Evolutionary conservation across 805 yeast genomes (phyloP), one percentile per base, ranked within the genome.

Genomic region (Wickerhamomyces bisporus): DNA sequence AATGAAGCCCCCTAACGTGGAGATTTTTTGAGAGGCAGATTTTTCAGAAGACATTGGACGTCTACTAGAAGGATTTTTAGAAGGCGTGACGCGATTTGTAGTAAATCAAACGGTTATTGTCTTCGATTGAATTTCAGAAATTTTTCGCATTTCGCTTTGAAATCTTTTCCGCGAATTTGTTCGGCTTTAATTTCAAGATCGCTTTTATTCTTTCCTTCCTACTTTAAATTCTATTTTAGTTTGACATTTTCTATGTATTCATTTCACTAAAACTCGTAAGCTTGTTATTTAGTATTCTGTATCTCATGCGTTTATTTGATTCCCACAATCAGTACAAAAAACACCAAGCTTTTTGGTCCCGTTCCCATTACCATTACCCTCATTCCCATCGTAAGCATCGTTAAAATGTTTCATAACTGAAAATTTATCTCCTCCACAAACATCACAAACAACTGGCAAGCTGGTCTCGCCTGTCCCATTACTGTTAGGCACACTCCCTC

Each of bases 1-100:
- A 5, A 80, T 53, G 52, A 89, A 87, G 2, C 96, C 94, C 16
- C 94, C 94, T 11, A 70, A 47, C 3, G 86, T 77, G 28, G 81
- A 70, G 16, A 82, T 71, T 47, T 73, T 66, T 47, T 76, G 80
- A n/a, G 80, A 71, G 2, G 77, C 79, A 5, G 73, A 44, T 32
- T 52, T 53, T 16, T 49, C 44, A 2, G 24, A 21, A 7, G 24
- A 21, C 24, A 21, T 21, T 21, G 7, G 43, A 29, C 46, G 41
- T 43, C 3, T n/a, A n/a, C n/a, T n/a, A n/a, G n/a, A n/a, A n/a
- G n/a, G n/a, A n/a, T 23, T 30, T 21, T 21, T 21, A 7, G 24
- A 21, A 7, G 24, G 24, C 24, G 24, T 7, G 24, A 21, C n/a
- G n/a, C n/a, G n/a, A n/a, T n/a, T n/a, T n/a, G n/a, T n/a, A n/a